phyloP scores from a whole-genome alignment of 1,284 basidiomycete species.

The Ceratobasidium sp. region DNA sequence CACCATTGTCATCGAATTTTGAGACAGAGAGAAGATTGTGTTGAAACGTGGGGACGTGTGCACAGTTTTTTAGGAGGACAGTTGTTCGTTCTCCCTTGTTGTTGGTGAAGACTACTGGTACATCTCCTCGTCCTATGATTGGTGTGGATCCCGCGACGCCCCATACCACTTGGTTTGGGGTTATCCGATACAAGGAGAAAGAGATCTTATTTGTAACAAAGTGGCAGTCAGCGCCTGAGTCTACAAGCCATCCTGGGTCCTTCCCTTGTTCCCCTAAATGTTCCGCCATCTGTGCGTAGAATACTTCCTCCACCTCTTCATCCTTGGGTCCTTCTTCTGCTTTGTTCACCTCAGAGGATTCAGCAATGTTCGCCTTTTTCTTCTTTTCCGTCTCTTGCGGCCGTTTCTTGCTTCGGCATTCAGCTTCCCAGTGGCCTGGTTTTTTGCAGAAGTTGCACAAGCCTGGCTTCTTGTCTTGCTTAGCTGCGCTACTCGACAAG shows the following conservation, averaged over 20 bases:
- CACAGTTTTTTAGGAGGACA: too few relatives aligned
- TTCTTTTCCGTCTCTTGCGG: too few relatives aligned
- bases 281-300: background rate
- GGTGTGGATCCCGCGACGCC: too few relatives aligned
- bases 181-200: background rate
- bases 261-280: too few relatives aligned
- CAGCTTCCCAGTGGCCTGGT: background rate
- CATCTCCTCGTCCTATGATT: background rate
- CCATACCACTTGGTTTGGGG: background rate
- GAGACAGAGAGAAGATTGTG: too few relatives aligned
- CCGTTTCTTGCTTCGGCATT: too few relatives aligned
- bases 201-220: background rate
- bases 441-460: background rate
- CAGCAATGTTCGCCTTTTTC: too few relatives aligned
- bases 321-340: too few relatives aligned
- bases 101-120: background rate
- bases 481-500: background rate
- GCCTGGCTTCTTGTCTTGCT: too few relatives aligned
- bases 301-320: background rate
- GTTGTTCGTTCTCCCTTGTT: background rate
- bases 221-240: slow-evolving; percentile 2
- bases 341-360: too few relatives aligned
- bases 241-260: background rate
- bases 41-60: too few relatives aligned
- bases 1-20: too few relatives aligned